Percentiles rank a stretch among this genome's conserved stretches.
Evolutionary conservation across 139 green algal species (phyloP).

Genomic region (Micractinium sp.): DNA sequence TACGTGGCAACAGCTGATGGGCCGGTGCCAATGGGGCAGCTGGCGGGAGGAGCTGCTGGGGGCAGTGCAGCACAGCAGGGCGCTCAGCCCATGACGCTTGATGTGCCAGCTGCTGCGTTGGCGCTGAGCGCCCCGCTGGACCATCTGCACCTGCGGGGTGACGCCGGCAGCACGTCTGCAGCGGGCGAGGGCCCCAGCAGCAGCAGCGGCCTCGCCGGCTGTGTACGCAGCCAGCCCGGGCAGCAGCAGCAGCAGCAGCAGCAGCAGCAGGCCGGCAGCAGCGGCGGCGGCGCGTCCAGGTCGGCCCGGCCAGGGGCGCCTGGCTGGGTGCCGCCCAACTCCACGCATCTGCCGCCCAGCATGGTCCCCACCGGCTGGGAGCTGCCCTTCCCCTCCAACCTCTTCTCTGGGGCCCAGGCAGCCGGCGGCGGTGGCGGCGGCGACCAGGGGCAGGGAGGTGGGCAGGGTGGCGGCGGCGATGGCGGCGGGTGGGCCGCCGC

Average conservation of each 20-base stretch:
- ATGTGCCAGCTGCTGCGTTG: neutral
- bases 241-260: constrained; percentile 9
- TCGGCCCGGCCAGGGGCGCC: neutral
- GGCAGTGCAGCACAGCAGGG: constrained; percentile 1
- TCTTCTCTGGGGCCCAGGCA: constrained; percentile 3
- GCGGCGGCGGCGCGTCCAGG: neutral
- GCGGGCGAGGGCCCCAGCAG: neutral
- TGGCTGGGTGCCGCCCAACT: constrained; percentile 34
- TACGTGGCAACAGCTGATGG: constrained; percentile 5
- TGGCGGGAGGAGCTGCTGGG: no score
- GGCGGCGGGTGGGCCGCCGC: neutral
- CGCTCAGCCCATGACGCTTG: neutral
- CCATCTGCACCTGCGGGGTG: neutral
- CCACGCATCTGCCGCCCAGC: constrained; percentile 45
- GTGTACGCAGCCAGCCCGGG: no score
- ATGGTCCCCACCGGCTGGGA: constrained; percentile 74
- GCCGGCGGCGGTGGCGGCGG: neutral
- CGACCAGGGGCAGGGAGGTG: neutral
- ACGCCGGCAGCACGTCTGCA: neutral
- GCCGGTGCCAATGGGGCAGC: neutral
- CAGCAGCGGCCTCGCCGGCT: neutral
- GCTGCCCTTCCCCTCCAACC: constrained; percentile 52
- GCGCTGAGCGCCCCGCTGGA: constrained; percentile 5
- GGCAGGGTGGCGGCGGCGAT: neutral
- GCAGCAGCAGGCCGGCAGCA: constrained; percentile 26